Evolutionary conservation across 306 rosid genomes (phyloP), one percentile per base, ranked within the genome.

Genomic region (Dicorynia guianensis): DNA sequence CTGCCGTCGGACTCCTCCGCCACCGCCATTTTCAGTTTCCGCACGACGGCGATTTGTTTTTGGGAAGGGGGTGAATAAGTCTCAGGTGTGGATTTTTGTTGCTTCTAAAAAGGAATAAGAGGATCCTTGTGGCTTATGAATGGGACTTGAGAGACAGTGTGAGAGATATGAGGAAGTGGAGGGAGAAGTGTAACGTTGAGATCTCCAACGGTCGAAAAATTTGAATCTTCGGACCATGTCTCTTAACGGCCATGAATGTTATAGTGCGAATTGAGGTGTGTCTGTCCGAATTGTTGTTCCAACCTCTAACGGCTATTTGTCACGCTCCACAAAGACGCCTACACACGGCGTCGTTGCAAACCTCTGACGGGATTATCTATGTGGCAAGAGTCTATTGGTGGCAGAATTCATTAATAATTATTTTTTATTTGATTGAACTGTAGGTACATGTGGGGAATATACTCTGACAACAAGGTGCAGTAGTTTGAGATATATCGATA

Each of bases 1-100:
- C 5, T 30, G 11, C 64, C 30, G 20, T 46, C 67, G 25, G 79
- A 67, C 80, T 80, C 91, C 47, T 84, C 98, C 5, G 80, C 72
- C 77, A 79, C 76, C 7, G 87, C 80, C 91, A 85, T 85, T 36
- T 9, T 47, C 30, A 12, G 55, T 20, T 8, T 6, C 65, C 10
- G 53, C 11, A 18, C 19, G 36, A 35, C 40, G 12, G 66, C 46
- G 43, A 35, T 8, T 8, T 1, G 1, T 12, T 46, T 12, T 8
- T 13, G 11, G 52, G n/a, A 3, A 4, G 11, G 11, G 52, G 14
- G 14, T n/a, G 52, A 46, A 46, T 46, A 1, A 13, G 14, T 12
- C 4, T 14, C 39, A 6, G 52, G 6, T 3, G 33, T 14, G 30
- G 25, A 39, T 10, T 20, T 39, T 18, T 2, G 5, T 46, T 46